Evolutionary conservation across 306 rosid species (phyloP).

Genomic region (Vachellia pachyceras): DNA sequence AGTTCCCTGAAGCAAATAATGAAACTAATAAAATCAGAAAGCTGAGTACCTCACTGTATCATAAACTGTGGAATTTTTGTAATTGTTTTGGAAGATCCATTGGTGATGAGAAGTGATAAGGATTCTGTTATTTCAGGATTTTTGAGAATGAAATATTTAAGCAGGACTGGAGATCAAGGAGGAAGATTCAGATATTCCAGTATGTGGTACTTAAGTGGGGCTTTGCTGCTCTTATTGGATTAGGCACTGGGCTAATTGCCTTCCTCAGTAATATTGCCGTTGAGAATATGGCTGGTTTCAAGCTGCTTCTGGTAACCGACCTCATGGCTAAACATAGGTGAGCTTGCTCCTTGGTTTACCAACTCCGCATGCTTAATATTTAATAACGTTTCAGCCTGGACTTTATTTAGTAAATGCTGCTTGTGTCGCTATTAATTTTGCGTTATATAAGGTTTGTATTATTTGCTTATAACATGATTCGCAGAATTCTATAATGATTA

Average conservation of each 20-base stretch:
- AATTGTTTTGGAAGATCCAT: background rate
- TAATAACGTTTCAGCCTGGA: slow-evolving; percentile 10
- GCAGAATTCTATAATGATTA: slow-evolving; percentile 8
- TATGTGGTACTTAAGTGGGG: slow-evolving; percentile 85
- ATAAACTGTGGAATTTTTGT: slow-evolving; percentile 9
- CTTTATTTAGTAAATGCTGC: background rate
- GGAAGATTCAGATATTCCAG: slow-evolving; percentile 66
- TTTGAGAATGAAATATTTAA: slow-evolving; percentile 78
- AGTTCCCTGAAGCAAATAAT: background rate
- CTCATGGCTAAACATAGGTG: slow-evolving; percentile 71
- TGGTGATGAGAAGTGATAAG: slow-evolving; percentile 11
- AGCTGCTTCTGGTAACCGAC: slow-evolving; percentile 58
- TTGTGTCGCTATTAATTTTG: background rate
- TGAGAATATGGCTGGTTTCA: slow-evolving; percentile 87
- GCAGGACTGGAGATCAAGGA: slow-evolving; percentile 91
- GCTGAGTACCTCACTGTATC: no score
- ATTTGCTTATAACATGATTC: slow-evolving; percentile 3
- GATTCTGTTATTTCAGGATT: slow-evolving; percentile 63
- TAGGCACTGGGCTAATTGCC: slow-evolving; percentile 84
- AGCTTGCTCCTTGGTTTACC: background rate
- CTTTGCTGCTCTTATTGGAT: slow-evolving; percentile 82
- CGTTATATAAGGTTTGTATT: background rate
- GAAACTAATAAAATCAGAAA: background rate
- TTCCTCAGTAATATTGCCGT: slow-evolving; percentile 77
- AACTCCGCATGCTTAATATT: slow-evolving; percentile 4